Percentiles rank a stretch among this genome's conserved stretches.
These are phyloP conservation scores for Lumnitzera racemosa DNA, from an alignment of 345 rosid genomes.

Conservation along the genomic window DNA sequence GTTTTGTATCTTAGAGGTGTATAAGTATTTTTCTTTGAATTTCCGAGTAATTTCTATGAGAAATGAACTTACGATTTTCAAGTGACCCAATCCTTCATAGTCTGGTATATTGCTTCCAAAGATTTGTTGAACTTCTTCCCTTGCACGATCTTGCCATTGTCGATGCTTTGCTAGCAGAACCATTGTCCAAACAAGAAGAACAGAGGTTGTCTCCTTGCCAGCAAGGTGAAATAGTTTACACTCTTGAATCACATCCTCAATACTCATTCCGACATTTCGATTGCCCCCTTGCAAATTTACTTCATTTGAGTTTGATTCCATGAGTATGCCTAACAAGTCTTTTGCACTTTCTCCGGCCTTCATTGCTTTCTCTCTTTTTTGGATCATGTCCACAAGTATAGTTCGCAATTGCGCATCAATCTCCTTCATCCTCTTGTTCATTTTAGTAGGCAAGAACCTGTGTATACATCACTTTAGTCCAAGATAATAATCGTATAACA, in stretches of 20 bases:
- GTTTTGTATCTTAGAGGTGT: too few species aligned
- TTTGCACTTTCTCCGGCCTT: slow-evolving; percentile 15
- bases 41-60: too few species aligned
- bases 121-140: slow-evolving; percentile 47
- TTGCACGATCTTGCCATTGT: slow-evolving; percentile 54
- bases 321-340: slow-evolving; percentile 35
- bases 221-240: slow-evolving; percentile 60
- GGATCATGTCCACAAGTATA: slow-evolving; percentile 26
- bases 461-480: too few species aligned
- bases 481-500: neutral
- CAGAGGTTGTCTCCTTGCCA: slow-evolving; percentile 57
- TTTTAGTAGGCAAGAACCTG: slow-evolving; percentile 42
- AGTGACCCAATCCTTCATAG: slow-evolving; percentile 25
- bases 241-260: slow-evolving; percentile 49
- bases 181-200: slow-evolving; percentile 48
- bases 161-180: slow-evolving; percentile 36
- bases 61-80: slow-evolving; percentile 33
- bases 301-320: slow-evolving; percentile 37
- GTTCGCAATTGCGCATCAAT: slow-evolving; percentile 20
- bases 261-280: slow-evolving; percentile 17
- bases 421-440: slow-evolving; percentile 31
- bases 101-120: slow-evolving; percentile 29
- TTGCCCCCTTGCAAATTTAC: slow-evolving; percentile 17
- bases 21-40: too few species aligned
- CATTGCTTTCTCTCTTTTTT: slow-evolving; percentile 27